Evolutionary conservation across 164 flowering plant genomes (phyloP), one percentile per base, ranked within the genome.

Genomic region (Dillenia suffruticosa): DNA sequence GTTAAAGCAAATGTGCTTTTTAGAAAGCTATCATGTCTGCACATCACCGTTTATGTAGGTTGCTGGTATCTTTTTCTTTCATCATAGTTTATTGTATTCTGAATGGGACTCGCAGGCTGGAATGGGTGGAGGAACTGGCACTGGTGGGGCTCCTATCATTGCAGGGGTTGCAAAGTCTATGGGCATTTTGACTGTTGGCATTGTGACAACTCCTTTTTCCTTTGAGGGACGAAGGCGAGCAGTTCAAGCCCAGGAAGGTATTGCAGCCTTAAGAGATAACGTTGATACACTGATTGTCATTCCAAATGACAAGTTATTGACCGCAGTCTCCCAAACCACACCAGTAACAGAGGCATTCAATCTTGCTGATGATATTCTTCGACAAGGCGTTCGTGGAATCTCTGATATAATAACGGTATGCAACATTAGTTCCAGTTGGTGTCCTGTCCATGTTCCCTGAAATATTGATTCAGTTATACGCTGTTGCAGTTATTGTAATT

Each of bases 71-170:
- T 58, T 54, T 19, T 43, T 17, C 43, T 16, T 40, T 57, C 12
- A 14, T 49, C 17, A 9, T 11, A 43, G 46, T 13, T 3, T 17
- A 56, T 5, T 52, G 55, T 16, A 19, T 52, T 12, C 26, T n/a
- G 49, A 61, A 24, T 26, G 62, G 59, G 58, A 48, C 72, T 9
- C 71, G 66, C 80, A 92, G 98, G 92, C 96, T 75, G 96, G 96
- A 72, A 89, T 92, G 98, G 98, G 98, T 67, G 98, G 98, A 51
- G 98, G 98, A 64, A 92, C 98, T 61, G 98, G 98, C 32, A 92
- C 98, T 62, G 98, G 98, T 59, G 98, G 81, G 24, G 98, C 94
- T 55, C 98, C 98, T 16, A 69, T 89, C 44, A 84, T 92, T 75
- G 94, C 98, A 51, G 96, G 96, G 14, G 55, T 89, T 74, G 92